Percentiles rank a stretch among this genome's conserved stretches.
phyloP scores from a whole-genome alignment of 805 yeast species.

The Yarrowia osloensis region DNA sequence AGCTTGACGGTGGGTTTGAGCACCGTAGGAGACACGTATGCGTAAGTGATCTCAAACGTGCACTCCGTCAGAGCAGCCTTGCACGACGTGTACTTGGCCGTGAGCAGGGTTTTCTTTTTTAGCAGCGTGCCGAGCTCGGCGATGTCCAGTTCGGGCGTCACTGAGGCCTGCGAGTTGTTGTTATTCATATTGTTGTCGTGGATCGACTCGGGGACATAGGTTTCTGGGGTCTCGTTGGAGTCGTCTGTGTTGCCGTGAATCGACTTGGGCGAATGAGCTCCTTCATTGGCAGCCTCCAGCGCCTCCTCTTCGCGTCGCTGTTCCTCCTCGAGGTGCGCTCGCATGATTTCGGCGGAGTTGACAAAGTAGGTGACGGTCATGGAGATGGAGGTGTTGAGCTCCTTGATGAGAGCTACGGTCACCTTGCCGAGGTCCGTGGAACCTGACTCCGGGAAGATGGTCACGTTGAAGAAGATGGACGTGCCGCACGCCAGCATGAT shows the following conservation, averaged over 20 bases:
- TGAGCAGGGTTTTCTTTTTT: conserved; percentile 43
- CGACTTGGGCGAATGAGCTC: not conserved
- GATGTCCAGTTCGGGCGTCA: conserved; percentile 35
- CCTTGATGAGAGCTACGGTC: conserved; percentile 46
- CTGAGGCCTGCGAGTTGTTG: not conserved
- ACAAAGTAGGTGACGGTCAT: conserved; percentile 47
- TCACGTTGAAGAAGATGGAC: conserved; percentile 48
- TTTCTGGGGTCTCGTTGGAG: conserved; percentile 13
- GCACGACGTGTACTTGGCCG: conserved; percentile 44
- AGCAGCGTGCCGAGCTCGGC: conserved; percentile 42
- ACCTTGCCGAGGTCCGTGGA: conserved; percentile 52
- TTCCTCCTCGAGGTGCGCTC: conserved; percentile 5
- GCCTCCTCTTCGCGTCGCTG: not conserved
- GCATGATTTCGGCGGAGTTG: conserved; percentile 23
- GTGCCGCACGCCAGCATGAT: conserved; percentile 51
- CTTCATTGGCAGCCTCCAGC: not conserved
- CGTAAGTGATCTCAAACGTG: conserved; percentile 52
- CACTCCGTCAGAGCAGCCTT: conserved; percentile 50
- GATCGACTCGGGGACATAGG: conserved; percentile 6
- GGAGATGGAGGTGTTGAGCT: conserved; percentile 47
- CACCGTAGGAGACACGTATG: conserved; percentile 50
- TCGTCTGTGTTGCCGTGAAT: not conserved
- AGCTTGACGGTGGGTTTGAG: conserved; percentile 44
- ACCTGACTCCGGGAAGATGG: conserved; percentile 56
- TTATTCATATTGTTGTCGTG: not conserved